phyloP scores from a whole-genome alignment of 1,284 basidiomycete genomes.

The Pholiota adiposa region DNA sequence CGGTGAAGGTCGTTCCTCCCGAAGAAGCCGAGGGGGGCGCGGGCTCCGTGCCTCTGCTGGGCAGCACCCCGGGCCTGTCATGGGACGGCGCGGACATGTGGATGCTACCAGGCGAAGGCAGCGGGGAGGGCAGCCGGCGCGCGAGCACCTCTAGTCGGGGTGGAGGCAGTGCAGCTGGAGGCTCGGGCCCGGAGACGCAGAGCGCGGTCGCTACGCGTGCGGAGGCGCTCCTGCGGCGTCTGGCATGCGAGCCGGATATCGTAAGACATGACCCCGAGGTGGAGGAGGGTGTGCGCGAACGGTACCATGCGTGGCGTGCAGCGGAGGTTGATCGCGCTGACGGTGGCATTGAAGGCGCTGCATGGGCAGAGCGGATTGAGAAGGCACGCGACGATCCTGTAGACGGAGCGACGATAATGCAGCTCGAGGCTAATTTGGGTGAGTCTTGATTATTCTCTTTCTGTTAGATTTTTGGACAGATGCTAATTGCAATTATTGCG shows the following conservation, averaged over 20 bases:
- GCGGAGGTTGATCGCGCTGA: constrained; percentile 53
- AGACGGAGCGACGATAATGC: constrained; percentile 62
- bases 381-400: constrained; percentile 51
- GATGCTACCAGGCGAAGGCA: constrained; percentile 68
- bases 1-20: constrained; percentile 89
- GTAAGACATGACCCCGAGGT: constrained; percentile 77
- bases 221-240: constrained; percentile 74
- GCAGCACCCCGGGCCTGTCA: constrained; percentile 42
- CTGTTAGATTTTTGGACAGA: constrained; percentile 2
- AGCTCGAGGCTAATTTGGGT: constrained; percentile 68
- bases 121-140: constrained; percentile 25
- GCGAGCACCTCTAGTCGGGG: constrained; percentile 1
- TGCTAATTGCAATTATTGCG: constrained; percentile 1
- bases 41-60: background rate
- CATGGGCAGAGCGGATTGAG: constrained; percentile 58
- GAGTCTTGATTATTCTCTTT: constrained; percentile 29
- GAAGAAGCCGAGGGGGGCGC: constrained; percentile 41
- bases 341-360: constrained; percentile 58
- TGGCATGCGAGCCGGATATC: constrained; percentile 79
- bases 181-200: constrained; percentile 40
- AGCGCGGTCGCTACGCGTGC: constrained; percentile 73
- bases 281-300: constrained; percentile 57
- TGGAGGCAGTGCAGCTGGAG: background rate
- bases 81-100: constrained; percentile 90
- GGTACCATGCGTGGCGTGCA: constrained; percentile 67